Conservation (phyloP, 805 yeast genomes). For the Scheffersomyces amazonensis region DNA sequence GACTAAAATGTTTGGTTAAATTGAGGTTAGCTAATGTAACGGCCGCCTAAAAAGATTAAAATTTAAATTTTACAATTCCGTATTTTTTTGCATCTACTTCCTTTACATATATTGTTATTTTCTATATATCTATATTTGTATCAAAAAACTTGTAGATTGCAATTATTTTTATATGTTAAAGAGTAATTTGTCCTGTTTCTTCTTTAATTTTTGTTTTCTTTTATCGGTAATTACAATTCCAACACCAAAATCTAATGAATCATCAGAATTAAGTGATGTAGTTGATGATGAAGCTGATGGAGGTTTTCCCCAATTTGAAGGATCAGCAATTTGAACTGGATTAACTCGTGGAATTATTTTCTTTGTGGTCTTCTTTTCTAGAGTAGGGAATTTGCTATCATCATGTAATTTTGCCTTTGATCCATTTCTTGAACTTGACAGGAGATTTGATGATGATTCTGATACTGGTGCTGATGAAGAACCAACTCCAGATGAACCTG, state of each 20-base stretch:
- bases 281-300: neutral
- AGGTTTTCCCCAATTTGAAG: constrained; percentile 18
- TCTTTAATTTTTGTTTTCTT: constrained; percentile 16
- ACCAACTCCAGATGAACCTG: constrained; percentile 9
- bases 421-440: constrained; percentile 5
- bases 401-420: constrained; percentile 15
- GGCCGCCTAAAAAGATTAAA: too few species aligned
- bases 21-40: too few species aligned
- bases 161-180: constrained; percentile 2
- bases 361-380: constrained; percentile 37
- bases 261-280: neutral
- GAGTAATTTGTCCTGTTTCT: constrained; percentile 12
- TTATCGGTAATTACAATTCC: constrained; percentile 9
- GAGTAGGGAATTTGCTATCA: constrained; percentile 45
- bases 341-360: constrained; percentile 57
- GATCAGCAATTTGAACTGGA: constrained; percentile 29
- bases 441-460: constrained; percentile 20
- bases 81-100: too few species aligned
- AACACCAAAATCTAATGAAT: constrained; percentile 3
- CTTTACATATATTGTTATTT: too few species aligned
- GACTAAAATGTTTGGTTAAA: too few species aligned
- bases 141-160: too few species aligned
- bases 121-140: neutral
- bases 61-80: too few species aligned
- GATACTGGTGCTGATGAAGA: constrained; percentile 27